Percentiles rank a stretch among this genome's conserved stretches.
These are phyloP conservation scores for Wickerhamomyces queroliae DNA, from an alignment of 805 yeast genomes.

Conservation along the genomic window DNA sequence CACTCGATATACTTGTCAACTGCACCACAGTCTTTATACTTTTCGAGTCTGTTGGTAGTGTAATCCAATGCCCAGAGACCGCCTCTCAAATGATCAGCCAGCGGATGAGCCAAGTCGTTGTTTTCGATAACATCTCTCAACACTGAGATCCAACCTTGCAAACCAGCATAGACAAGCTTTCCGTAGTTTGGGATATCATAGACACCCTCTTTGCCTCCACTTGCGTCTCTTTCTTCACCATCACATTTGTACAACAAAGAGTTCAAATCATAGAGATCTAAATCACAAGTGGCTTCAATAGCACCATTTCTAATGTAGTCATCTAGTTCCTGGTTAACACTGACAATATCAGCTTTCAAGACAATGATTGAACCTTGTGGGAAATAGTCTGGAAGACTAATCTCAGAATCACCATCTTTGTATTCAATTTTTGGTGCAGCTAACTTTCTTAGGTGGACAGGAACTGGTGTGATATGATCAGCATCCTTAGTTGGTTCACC, in stretches of 20 bases:
- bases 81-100: constrained; percentile 71
- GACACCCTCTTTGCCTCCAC: constrained; percentile 65
- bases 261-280: constrained; percentile 67
- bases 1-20: constrained; percentile 56
- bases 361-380: constrained; percentile 92
- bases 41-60: constrained; percentile 52
- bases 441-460: constrained; percentile 53
- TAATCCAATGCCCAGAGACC: constrained; percentile 92
- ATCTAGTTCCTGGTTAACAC: constrained; percentile 63
- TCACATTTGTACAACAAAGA: constrained; percentile 73
- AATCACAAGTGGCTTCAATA: constrained; percentile 55
- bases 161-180: constrained; percentile 74
- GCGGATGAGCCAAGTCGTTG: constrained; percentile 80
- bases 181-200: constrained; percentile 76
- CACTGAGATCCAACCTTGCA: constrained; percentile 86
- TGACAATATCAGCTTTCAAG: constrained; percentile 61
- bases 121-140: constrained; percentile 53
- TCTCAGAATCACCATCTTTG: constrained; percentile 41
- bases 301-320: constrained; percentile 70
- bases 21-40: constrained; percentile 43
- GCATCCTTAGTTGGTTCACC: constrained; percentile 41
- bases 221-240: constrained; percentile 80
- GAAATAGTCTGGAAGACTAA: constrained; percentile 56
- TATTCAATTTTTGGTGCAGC: constrained; percentile 41
- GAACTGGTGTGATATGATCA: constrained; percentile 53